Conservation (phyloP, 306 rosid species). For the Luffa acutangula region DNA sequence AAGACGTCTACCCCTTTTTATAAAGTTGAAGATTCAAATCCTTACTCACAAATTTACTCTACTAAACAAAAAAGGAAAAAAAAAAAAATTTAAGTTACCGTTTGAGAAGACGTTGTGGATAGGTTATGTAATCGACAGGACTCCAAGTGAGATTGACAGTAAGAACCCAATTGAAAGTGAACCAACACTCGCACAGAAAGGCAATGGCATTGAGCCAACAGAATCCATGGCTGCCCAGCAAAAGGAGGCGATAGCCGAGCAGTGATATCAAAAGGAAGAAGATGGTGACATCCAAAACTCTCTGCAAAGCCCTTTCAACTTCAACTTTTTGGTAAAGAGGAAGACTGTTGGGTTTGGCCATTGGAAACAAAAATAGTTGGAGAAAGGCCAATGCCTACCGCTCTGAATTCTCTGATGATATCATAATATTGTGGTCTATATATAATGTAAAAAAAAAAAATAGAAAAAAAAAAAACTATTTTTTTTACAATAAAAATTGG, state of each 20-base stretch:
- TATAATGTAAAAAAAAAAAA: too few species aligned
- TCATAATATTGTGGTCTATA: neutral
- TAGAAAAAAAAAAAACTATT: too few species aligned
- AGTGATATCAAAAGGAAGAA: constrained; percentile 28
- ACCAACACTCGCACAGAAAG: constrained; percentile 48
- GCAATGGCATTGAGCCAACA: constrained; percentile 28
- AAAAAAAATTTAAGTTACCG: constrained; percentile 2
- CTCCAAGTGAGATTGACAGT: constrained; percentile 35
- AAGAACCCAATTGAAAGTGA: constrained; percentile 32
- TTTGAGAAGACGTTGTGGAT: constrained; percentile 27
- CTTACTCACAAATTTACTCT: too few species aligned
- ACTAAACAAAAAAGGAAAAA: too few species aligned
- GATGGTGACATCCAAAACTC: constrained; percentile 16
- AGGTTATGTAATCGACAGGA: constrained; percentile 26
- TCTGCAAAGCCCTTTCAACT: neutral
- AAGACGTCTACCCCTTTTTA: too few species aligned
- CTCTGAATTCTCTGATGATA: neutral
- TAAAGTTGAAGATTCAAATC: too few species aligned
- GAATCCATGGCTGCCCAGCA: constrained; percentile 10
- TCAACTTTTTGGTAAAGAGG: constrained; percentile 23
- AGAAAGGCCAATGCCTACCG: neutral
- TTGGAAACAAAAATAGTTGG: neutral
- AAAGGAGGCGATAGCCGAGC: constrained; percentile 28
- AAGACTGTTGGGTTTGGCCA: neutral
- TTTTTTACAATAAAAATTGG: too few species aligned